Evolutionary conservation across 2,329 filamentous ascomycete genomes (phyloP).

Genomic region (Clarireedia hainanense): DNA sequence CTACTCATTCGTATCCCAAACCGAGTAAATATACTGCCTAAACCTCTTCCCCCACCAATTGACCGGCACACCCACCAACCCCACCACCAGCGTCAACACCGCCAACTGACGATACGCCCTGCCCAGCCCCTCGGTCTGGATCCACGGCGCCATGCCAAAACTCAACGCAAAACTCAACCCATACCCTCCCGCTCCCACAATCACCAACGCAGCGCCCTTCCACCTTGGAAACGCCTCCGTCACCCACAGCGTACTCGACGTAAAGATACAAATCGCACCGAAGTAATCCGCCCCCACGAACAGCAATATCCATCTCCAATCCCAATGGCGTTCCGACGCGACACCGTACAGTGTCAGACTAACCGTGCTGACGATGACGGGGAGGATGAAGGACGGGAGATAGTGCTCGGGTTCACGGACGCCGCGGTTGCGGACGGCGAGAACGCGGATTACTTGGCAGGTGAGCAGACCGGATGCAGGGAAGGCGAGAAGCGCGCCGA

Average conservation of each 20-base stretch:
- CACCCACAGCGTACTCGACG: conserved; percentile 14
- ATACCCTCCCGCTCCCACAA: conserved; percentile 14
- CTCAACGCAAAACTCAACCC: conserved; percentile 15
- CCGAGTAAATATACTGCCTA: not conserved
- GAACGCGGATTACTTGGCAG: not conserved
- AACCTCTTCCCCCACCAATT: conserved; percentile 12
- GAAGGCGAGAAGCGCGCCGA: conserved; percentile 9
- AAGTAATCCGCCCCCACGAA: conserved; percentile 12
- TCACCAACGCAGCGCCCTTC: conserved; percentile 11
- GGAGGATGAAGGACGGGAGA: conserved; percentile 15
- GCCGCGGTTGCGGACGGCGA: conserved; percentile 11
- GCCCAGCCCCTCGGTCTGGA: conserved; percentile 6
- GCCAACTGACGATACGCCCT: conserved; percentile 12
- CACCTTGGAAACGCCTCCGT: conserved; percentile 18
- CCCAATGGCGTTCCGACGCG: conserved; percentile 5
- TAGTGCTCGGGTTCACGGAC: conserved; percentile 17
- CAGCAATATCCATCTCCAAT: conserved; percentile 6
- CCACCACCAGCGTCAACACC: conserved; percentile 8
- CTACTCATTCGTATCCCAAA: not conserved
- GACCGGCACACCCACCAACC: conserved; percentile 12
- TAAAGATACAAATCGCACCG: conserved; percentile 8
- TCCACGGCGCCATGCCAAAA: conserved; percentile 13
- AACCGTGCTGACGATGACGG: conserved; percentile 8
- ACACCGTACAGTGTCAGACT: conserved; percentile 12
- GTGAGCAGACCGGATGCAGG: conserved; percentile 7